These are phyloP conservation scores for Suillus paluster DNA, from an alignment of 768 basidiomycete genomes.

Conservation along the genomic window DNA sequence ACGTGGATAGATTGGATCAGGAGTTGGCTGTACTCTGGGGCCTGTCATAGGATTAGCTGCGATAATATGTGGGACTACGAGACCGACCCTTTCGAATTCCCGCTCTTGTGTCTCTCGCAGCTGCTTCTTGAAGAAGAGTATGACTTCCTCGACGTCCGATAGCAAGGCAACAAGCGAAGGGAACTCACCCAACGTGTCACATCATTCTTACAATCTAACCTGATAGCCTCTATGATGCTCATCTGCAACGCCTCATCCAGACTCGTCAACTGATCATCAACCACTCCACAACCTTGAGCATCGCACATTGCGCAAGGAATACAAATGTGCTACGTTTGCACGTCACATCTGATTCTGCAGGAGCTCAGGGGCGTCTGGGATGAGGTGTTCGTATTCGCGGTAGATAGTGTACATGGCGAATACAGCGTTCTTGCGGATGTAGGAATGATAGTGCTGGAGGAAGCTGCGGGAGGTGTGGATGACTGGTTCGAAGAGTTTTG, in stretches of 20 bases:
- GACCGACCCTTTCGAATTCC: too few relatives aligned
- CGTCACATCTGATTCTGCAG: slow-evolving; percentile 92
- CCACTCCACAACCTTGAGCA: slow-evolving; percentile 92
- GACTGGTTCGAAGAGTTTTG: slow-evolving; percentile 93
- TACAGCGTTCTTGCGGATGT: slow-evolving; percentile 97
- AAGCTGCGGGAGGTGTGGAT: slow-evolving; percentile 92
- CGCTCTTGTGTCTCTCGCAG: too few relatives aligned
- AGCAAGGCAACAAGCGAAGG: background rate
- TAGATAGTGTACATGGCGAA: slow-evolving; percentile 96
- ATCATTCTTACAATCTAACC: slow-evolving; percentile 87
- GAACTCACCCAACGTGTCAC: slow-evolving; percentile 75
- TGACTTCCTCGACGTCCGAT: too few relatives aligned
- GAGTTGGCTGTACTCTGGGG: too few relatives aligned
- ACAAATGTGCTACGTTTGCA: slow-evolving; percentile 98
- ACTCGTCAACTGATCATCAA: slow-evolving; percentile 77
- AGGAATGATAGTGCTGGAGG: slow-evolving; percentile 96
- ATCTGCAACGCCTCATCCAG: slow-evolving; percentile 96
- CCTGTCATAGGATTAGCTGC: too few relatives aligned
- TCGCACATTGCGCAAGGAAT: slow-evolving; percentile 84
- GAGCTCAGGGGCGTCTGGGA: slow-evolving; percentile 95
- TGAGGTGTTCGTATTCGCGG: slow-evolving; percentile 91
- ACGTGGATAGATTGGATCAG: too few relatives aligned
- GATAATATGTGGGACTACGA: too few relatives aligned
- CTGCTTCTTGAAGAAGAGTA: too few relatives aligned
- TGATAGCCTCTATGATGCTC: slow-evolving; percentile 91